Evolutionary conservation across 345 rosid genomes (phyloP).

Genomic region (Euphorbia peplus): DNA sequence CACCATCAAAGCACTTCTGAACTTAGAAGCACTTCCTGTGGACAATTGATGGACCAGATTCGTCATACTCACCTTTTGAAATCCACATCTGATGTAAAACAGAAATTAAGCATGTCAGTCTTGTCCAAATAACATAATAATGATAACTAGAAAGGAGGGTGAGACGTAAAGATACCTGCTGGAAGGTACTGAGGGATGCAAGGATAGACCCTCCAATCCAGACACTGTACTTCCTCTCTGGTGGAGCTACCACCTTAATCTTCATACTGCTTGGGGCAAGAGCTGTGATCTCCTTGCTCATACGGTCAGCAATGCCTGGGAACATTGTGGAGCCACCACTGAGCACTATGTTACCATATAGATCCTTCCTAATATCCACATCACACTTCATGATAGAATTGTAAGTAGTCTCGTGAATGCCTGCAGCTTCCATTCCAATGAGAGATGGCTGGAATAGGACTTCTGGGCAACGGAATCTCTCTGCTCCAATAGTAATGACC

Average conservation of each 20-base stretch:
- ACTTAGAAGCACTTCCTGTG: slow-evolving; percentile 7
- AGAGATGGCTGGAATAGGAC: slow-evolving; percentile 33
- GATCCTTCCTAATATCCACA: slow-evolving; percentile 17
- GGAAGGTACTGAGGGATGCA: slow-evolving; percentile 27
- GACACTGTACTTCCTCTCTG: not conserved
- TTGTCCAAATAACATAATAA: not conserved
- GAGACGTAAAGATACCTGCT: slow-evolving; percentile 11
- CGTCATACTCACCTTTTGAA: slow-evolving; percentile 17
- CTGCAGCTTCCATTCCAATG: slow-evolving; percentile 19
- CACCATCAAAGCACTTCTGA: slow-evolving; percentile 9
- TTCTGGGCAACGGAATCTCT: slow-evolving; percentile 33
- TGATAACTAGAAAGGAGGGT: not conserved
- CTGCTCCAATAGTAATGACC: slow-evolving; percentile 31
- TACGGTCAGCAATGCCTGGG: slow-evolving; percentile 33
- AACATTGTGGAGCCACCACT: slow-evolving; percentile 36
- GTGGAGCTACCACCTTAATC: not conserved
- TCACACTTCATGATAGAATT: not conserved
- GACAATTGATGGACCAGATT: slow-evolving; percentile 20
- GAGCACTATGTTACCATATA: slow-evolving; percentile 34
- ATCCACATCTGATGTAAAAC: slow-evolving; percentile 16
- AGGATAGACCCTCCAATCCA: slow-evolving; percentile 11
- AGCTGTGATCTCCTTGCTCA: slow-evolving; percentile 33
- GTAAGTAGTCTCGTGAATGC: not conserved
- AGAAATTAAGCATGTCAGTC: not conserved
- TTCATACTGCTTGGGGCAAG: slow-evolving; percentile 21